Base-by-base conservation (phyloP, 2,329 filamentous ascomycete species). In the Fusarium dlaminii region DNA sequence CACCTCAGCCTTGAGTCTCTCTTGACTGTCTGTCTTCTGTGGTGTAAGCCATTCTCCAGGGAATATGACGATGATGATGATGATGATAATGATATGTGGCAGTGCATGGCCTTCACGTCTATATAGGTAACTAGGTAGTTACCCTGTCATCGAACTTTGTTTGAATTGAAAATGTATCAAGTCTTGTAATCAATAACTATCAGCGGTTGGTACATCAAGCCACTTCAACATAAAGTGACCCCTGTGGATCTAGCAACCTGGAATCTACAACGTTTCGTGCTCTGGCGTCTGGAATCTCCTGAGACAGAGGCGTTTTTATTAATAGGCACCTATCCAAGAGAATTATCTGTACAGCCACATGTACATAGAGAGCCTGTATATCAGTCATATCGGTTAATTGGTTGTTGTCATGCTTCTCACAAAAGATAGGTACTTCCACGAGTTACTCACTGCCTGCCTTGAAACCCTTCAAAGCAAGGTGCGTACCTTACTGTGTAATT, bases 251-350 rank as follows among this genome's bases (percentile, higher is more conserved):
- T 18, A 55, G 29, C n/a, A 43, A 29, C 18, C 45, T 48, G 18
- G 45, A 59, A 65, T 65, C 45, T 59, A 49, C 39, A 49, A 39
- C 17, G 17, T 65, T 24, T 52, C 24, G 36, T 42, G 34, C 43
- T 56, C 40, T 54, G 42, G 27, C n/a, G 64, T 36, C 42, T 48
- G 42, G 27, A 27, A 69, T 36, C 42, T 48, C 36, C 54, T 70
- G 54, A 70, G 48, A 70, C 68, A 70, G 22, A 55, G 60, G 68
- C 54, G 68, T 70, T 45, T 30, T 70, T 32, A 54, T 32, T 20
- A 51, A 40, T 22, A 54, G 51, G 43, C 32, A 14, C 17, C 22
- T 17, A 24, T 64, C 43, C 29, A 30, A 55, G 22, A 34, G 24
- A 22, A 27, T 15, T 30, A 37, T 54, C 14, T 37, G 14, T 29